phyloP scores from a whole-genome alignment of 192 early-diverging fungal species.

The Dispira simplex region DNA sequence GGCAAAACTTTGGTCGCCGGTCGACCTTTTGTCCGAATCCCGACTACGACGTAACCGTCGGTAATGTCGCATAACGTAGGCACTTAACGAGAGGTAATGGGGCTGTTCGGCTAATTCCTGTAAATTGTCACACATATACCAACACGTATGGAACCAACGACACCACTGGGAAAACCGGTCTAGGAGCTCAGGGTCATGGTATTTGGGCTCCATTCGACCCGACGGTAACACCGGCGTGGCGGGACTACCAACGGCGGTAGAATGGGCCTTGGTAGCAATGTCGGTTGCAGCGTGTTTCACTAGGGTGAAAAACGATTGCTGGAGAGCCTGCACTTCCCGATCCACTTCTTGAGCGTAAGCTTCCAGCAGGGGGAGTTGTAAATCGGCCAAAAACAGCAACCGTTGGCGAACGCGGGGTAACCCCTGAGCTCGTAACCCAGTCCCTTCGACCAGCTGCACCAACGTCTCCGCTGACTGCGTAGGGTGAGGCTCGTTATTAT shows the following conservation, averaged over 20 bases:
- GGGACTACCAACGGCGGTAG: background rate
- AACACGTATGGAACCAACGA: constrained; percentile 8
- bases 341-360: constrained; percentile 33
- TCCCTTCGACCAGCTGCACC: constrained; percentile 39
- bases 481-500: constrained; percentile 33
- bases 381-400: constrained; percentile 37
- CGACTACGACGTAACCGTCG: too few relatives aligned
- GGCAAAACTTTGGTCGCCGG: too few relatives aligned
- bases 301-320: background rate
- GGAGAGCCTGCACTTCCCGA: background rate
- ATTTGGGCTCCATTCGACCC: too few relatives aligned
- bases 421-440: constrained; percentile 41
- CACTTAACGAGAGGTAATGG: background rate
- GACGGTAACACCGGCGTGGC: too few relatives aligned
- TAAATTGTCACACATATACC: background rate
- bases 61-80: too few relatives aligned
- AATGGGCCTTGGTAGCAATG: constrained; percentile 3
- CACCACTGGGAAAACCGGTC: background rate
- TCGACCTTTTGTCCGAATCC: too few relatives aligned
- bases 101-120: constrained; percentile 9
- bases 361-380: constrained; percentile 43
- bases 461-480: constrained; percentile 43
- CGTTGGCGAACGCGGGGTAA: constrained; percentile 40
- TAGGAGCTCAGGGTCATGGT: background rate
- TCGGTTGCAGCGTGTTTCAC: background rate